phyloP scores from a whole-genome alignment of 805 yeast species.

The Ogataea haglerorum region DNA sequence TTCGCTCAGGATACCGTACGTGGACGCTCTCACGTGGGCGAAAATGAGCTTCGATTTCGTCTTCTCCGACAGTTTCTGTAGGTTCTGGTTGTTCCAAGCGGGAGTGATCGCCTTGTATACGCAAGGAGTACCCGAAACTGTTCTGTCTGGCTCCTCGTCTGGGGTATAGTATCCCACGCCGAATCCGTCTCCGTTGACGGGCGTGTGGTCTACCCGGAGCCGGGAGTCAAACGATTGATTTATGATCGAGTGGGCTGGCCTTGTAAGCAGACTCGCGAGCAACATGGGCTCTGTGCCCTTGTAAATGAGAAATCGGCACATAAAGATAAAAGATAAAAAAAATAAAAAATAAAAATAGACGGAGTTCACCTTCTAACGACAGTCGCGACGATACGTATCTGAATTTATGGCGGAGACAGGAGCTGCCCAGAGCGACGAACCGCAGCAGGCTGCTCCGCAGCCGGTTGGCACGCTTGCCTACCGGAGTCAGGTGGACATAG shows the following conservation, averaged over 20 bases:
- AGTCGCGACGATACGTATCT: constrained; percentile 4
- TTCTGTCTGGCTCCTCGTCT: constrained; percentile 34
- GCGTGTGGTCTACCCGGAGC: constrained; percentile 81
- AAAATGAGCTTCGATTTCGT: constrained; percentile 82
- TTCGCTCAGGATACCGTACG: constrained; percentile 90
- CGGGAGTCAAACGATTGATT: constrained; percentile 93
- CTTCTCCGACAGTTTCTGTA: constrained; percentile 81
- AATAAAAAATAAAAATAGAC: not conserved
- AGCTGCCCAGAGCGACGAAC: not conserved
- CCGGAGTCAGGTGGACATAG: not conserved
- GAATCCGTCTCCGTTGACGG: constrained; percentile 97
- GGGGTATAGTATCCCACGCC: constrained; percentile 89
- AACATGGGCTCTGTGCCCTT: constrained; percentile 88
- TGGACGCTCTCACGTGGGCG: constrained; percentile 95
- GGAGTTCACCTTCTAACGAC: not conserved
- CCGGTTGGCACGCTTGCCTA: not conserved
- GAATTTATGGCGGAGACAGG: constrained; percentile 2
- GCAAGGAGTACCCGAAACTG: constrained; percentile 66
- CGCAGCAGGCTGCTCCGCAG: not conserved
- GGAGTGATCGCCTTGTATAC: constrained; percentile 95
- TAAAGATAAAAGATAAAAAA: constrained; percentile 34
- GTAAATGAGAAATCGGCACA: constrained; percentile 93
- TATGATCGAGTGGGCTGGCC: constrained; percentile 96
- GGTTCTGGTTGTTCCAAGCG: constrained; percentile 93
- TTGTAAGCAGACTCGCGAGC: constrained; percentile 79